Percentiles rank a stretch among this genome's conserved stretches.
These are phyloP conservation scores for Leccinum subatratum DNA, from an alignment of 1,284 basidiomycete species.

Conservation along the genomic window DNA sequence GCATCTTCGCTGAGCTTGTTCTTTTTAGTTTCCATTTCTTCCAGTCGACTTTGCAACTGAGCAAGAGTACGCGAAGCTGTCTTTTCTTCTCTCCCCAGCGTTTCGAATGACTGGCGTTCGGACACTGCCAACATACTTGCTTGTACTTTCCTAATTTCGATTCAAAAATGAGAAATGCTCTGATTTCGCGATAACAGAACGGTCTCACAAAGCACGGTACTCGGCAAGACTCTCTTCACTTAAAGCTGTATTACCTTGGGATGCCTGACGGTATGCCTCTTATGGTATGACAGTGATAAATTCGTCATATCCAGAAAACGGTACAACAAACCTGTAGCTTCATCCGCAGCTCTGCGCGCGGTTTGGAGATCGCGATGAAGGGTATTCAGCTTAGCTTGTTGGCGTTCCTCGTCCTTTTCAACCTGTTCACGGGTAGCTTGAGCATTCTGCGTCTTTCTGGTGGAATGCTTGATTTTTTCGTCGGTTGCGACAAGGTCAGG, in stretches of 20 bases:
- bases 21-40: conserved; percentile 61
- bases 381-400: conserved; percentile 56
- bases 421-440: conserved; percentile 62
- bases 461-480: conserved; percentile 82
- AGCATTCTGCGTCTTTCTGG: conserved; percentile 73
- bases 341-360: conserved; percentile 68
- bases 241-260: conserved; percentile 72
- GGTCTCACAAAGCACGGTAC: conserved; percentile 75
- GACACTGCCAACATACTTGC: conserved; percentile 77
- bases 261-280: conserved; percentile 75
- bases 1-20: conserved; percentile 62
- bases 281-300: conserved; percentile 10
- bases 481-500: conserved; percentile 79
- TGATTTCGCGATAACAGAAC: conserved; percentile 2
- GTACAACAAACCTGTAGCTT: conserved; percentile 60
- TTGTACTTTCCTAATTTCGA: conserved; percentile 58
- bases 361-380: conserved; percentile 64
- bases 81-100: conserved; percentile 80
- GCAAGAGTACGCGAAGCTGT: conserved; percentile 61
- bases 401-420: conserved; percentile 61
- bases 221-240: conserved; percentile 82
- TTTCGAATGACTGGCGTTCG: conserved; percentile 84
- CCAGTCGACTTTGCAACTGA: conserved; percentile 65
- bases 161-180: conserved; percentile 9
- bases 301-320: not conserved